A percentile compares a stretch with the other conserved stretches of the same genome.
Evolutionary conservation across 208 protist species (phyloP).

Genomic region (Trypanosoma melophagium): DNA sequence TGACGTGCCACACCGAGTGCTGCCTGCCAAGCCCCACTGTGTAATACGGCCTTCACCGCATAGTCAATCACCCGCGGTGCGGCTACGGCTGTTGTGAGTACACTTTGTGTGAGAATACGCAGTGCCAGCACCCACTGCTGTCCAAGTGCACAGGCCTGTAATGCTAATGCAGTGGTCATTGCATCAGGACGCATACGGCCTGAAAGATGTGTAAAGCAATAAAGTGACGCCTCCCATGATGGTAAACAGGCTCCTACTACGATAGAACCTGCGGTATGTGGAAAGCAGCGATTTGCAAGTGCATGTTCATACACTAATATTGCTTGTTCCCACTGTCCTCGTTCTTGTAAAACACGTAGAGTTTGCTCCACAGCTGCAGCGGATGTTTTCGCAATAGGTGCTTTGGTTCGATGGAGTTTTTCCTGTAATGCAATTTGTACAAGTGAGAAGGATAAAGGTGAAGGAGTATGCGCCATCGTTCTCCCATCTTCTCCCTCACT

Average conservation of each 20-base stretch:
- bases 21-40: conserved; percentile 47
- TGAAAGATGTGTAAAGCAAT: conserved; percentile 54
- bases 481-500: background rate
- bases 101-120: conserved; percentile 57
- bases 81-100: conserved; percentile 49
- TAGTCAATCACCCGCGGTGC: conserved; percentile 50
- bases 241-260: conserved; percentile 34
- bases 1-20: conserved; percentile 52
- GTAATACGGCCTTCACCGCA: conserved; percentile 44
- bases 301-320: conserved; percentile 50
- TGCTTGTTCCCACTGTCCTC: conserved; percentile 61
- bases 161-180: conserved; percentile 40
- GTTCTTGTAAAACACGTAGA: conserved; percentile 20
- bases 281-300: conserved; percentile 44
- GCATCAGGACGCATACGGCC: conserved; percentile 59
- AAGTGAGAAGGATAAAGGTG: conserved; percentile 18
- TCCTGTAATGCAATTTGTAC: conserved; percentile 30
- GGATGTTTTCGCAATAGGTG: background rate
- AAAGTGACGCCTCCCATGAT: conserved; percentile 60
- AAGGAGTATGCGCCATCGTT: background rate
- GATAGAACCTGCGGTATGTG: conserved; percentile 39
- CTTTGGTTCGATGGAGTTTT: conserved; percentile 14
- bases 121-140: conserved; percentile 68
- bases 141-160: conserved; percentile 62
- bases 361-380: conserved; percentile 9